Evolutionary conservation across 306 rosid species (phyloP), one percentile per base, ranked within the genome.

Genomic region (Astragalus membranaceus): DNA sequence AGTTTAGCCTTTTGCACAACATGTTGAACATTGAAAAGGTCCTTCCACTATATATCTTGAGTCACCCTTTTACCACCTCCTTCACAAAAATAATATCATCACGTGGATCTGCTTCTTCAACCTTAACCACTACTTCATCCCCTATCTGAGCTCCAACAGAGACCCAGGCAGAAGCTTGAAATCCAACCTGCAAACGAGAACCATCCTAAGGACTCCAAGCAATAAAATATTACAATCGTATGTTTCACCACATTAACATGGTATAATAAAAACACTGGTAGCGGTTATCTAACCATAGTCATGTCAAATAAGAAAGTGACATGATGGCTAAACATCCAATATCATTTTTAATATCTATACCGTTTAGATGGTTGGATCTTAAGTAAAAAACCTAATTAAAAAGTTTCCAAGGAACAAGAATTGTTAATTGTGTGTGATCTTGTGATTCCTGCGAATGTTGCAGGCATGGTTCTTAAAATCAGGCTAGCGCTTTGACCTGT

Each of bases 81-180:
- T 91, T 89, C 44, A 95, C 82, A 64, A 69, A 78, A 69, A 95
- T 75, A 42, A 85, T 42, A 49, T 89, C 97, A 79, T 89, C 99
- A 39, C 96, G 97, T 4, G 97, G 96, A 85, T 87, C 88, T 75
- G 96, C 86, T 69, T 86, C 88, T 74, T 85, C 97, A 77, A 95
- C 89, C 78, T 61, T 83, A 60, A 95, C 97, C 73, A 57, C 32
- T 74, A 91, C 79, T 83, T 87, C 96, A 64, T 95, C 96, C 47
- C 99, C 97, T 64, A 91, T 47, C 69, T 91, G 86, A 60, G 81
- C 79, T 65, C 97, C 92, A 32, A 75, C 67, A 70, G 97, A 85
- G 60, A 95, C 86, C 90, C 88, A 87, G 8, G 82, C 77, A 43
- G 97, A 83, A 65, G 87, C 83, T 86, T 95, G 97, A 73, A 89